phyloP scores from a whole-genome alignment of 2,329 filamentous ascomycete species.

The Arthrobotrys musiformis region DNA sequence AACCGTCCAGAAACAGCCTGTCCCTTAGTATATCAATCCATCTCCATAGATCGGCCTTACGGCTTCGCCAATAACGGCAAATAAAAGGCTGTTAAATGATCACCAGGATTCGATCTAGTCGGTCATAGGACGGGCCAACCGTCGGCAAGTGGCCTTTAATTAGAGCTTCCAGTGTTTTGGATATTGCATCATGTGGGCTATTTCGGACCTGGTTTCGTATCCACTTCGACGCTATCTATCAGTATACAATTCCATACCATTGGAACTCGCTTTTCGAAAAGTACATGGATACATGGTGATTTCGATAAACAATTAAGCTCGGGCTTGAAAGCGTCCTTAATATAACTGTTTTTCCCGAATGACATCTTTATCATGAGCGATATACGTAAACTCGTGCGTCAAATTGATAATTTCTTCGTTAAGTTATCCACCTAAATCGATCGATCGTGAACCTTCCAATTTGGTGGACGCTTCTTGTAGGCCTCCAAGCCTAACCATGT shows the following conservation, averaged over 20 bases:
- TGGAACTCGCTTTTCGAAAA: not conserved
- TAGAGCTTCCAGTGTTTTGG: not conserved
- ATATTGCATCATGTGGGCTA: constrained; percentile 8
- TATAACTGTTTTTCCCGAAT: not conserved
- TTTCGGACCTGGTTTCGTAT: not conserved
- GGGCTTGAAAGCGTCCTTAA: not conserved
- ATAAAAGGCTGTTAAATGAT: constrained; percentile 7
- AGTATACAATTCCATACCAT: not conserved
- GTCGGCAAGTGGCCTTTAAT: constrained; percentile 24
- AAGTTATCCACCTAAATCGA: constrained; percentile 2
- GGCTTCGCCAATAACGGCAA: constrained; percentile 41
- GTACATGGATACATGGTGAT: not conserved
- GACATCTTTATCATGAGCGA: not conserved
- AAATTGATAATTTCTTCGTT: not conserved
- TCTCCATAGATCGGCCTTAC: constrained; percentile 18
- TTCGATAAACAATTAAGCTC: not conserved
- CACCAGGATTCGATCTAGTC: constrained; percentile 11
- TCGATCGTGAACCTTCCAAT: constrained; percentile 23
- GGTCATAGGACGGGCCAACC: constrained; percentile 29
- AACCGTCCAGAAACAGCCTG: not conserved
- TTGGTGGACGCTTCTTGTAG: not conserved
- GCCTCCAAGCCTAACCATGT: constrained; percentile 1
- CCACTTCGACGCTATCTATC: not conserved
- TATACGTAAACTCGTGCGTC: not conserved
- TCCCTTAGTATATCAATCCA: not conserved